Evolutionary conservation across 2,329 filamentous ascomycete species (phyloP).

Genomic region (Monilinia polystroma): DNA sequence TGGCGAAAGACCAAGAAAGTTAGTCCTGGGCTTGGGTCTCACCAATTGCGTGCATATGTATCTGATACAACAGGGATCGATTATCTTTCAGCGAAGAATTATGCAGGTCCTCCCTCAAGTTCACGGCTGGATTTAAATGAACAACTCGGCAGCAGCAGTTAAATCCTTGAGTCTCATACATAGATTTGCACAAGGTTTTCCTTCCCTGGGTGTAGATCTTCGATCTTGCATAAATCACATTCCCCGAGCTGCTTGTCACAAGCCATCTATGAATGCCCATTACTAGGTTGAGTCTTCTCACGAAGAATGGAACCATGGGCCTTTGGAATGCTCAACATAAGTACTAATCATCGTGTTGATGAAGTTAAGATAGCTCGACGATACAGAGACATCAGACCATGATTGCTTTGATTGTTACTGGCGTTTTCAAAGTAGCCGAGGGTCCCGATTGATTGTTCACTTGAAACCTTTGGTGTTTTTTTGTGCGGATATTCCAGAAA

Average conservation of each 20-base stretch:
- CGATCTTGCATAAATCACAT: slow-evolving; percentile 20
- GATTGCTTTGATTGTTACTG: not conserved
- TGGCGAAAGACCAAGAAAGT: slow-evolving; percentile 12
- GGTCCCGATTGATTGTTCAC: slow-evolving; percentile 12
- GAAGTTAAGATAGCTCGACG: not conserved
- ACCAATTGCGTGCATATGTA: slow-evolving; percentile 24
- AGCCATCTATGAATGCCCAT: slow-evolving; percentile 10
- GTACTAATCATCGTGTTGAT: not conserved
- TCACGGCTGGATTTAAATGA: not conserved
- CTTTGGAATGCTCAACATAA: slow-evolving; percentile 18
- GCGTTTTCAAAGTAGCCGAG: not conserved
- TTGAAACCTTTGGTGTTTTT: slow-evolving; percentile 2
- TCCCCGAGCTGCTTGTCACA: slow-evolving; percentile 12
- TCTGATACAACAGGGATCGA: slow-evolving; percentile 18
- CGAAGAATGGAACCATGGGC: slow-evolving; percentile 19
- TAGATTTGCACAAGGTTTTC: slow-evolving; percentile 16
- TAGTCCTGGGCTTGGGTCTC: slow-evolving; percentile 15
- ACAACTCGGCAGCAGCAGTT: not conserved
- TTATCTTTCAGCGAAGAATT: slow-evolving; percentile 4
- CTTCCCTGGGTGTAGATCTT: slow-evolving; percentile 17
- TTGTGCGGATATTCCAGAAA: slow-evolving; percentile 7
- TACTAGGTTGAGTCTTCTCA: not conserved
- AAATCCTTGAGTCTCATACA: slow-evolving; percentile 1
- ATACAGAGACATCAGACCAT: slow-evolving; percentile 6
- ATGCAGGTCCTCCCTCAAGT: slow-evolving; percentile 19